Base-by-base conservation (phyloP, 176 grass and related monocot genomes). In the Panicum miliaceum region DNA sequence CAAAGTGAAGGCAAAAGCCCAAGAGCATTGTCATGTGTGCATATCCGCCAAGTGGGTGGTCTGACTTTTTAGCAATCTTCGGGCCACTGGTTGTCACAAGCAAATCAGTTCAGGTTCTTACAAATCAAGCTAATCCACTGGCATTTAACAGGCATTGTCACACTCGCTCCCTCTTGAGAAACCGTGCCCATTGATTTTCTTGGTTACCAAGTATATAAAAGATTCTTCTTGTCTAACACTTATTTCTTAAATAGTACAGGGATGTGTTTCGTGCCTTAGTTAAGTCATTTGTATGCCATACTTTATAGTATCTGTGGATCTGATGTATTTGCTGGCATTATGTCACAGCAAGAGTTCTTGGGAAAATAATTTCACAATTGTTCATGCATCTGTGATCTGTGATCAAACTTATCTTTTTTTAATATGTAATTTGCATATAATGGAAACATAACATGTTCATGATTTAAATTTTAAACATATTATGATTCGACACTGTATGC, bases 51-150 rank as follows among this genome's bases (percentile, higher is more conserved):
- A 58, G 3, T 48, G 69, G 43, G 43, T 48, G 43, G 42, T 23
- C 69, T 72, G 13, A 45, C 23, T 43, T 72, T 72, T 72, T 16
- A 26, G 22, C 42, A 12, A 46, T 71, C 40, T 26, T 71, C 46
- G 42, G 6, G 22, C 7, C 54, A 23, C 54, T 58, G 54, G 22
- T 23, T 13, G 67, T 26, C 12, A 76, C 66, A 59, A 82, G 29
- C 41, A 51, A 76, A 60, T 76, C 29, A 69, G 27, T 69, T 69
- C 46, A 88, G 48, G 47, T 73, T 62, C 66, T 73, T 79, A 42
- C n/a, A 8, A 20, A 54, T 77, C 18, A 52, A 50, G 47, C 80
- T 53, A 78, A 38, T 7, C 71, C 66, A 35, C 66, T 84, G 66
- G n/a, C 46, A 65, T 79, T 84, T 47, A 73, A 45, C 47, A 56